These are phyloP conservation scores for Pseudogymnoascus verrucosus DNA, from an alignment of 2,329 filamentous ascomycete species.

Conservation along the genomic window DNA sequence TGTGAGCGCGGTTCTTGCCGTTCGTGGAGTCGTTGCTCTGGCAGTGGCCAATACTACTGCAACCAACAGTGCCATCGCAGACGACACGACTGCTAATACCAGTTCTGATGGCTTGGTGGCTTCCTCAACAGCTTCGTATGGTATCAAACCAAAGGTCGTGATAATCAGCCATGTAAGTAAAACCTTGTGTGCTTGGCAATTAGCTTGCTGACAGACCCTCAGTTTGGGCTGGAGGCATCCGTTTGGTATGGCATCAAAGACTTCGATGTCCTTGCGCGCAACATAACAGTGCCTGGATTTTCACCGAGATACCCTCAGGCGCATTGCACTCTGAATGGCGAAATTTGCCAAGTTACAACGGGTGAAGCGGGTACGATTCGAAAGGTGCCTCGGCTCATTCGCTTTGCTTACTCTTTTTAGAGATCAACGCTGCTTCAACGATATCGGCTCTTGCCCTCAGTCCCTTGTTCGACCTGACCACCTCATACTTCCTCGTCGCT, in stretches of 20 bases:
- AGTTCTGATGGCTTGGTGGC: background rate
- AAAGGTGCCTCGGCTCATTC: background rate
- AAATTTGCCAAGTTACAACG: slow-evolving; percentile 60
- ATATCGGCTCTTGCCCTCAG: slow-evolving; percentile 57
- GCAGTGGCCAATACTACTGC: background rate
- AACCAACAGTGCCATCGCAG: background rate
- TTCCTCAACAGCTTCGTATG: background rate
- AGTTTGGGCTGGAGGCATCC: slow-evolving; percentile 56
- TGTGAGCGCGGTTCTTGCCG: background rate
- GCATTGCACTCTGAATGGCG: slow-evolving; percentile 52
- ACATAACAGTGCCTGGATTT: slow-evolving; percentile 52
- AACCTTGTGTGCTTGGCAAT: background rate
- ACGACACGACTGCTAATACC: background rate
- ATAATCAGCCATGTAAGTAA: slow-evolving; percentile 52
- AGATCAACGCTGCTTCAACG: slow-evolving; percentile 67
- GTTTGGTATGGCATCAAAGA: slow-evolving; percentile 47
- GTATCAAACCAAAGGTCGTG: slow-evolving; percentile 50
- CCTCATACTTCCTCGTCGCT: slow-evolving; percentile 63
- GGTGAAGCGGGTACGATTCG: slow-evolving; percentile 41
- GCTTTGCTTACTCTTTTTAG: slow-evolving; percentile 24
- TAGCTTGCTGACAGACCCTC: background rate
- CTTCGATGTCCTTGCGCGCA: slow-evolving; percentile 46
- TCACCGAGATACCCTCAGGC: slow-evolving; percentile 58
- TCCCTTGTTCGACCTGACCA: slow-evolving; percentile 51
- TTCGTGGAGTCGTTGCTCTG: background rate